Evolutionary conservation across 805 yeast genomes (phyloP).

Genomic region (Saitoella complicata): DNA sequence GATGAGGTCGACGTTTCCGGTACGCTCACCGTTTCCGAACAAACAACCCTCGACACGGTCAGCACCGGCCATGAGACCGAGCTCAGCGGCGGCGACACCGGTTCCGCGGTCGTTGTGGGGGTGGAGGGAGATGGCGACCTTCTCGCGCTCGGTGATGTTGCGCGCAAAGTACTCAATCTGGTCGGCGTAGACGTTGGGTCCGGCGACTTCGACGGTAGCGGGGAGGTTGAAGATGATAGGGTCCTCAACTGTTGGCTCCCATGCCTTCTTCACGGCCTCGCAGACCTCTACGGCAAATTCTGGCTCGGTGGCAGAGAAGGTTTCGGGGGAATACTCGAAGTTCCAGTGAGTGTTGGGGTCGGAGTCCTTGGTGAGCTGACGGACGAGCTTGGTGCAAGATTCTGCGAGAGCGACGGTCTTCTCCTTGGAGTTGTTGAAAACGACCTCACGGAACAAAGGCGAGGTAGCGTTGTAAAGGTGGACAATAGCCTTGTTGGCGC

Average conservation of each 20-base stretch:
- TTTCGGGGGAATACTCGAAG: slow-evolving; percentile 68
- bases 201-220: slow-evolving; percentile 69
- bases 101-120: slow-evolving; percentile 80
- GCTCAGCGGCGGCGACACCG: slow-evolving; percentile 77
- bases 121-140: slow-evolving; percentile 58
- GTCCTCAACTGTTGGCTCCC: slow-evolving; percentile 48
- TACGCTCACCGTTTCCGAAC: slow-evolving; percentile 76
- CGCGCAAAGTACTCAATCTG: slow-evolving; percentile 62
- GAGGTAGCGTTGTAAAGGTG: slow-evolving; percentile 67
- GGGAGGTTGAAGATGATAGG: slow-evolving; percentile 72
- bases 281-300: slow-evolving; percentile 50
- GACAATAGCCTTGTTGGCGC: slow-evolving; percentile 60
- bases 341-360: slow-evolving; percentile 49
- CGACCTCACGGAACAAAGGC: slow-evolving; percentile 55
- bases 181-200: slow-evolving; percentile 73
- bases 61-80: slow-evolving; percentile 73
- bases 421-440: slow-evolving; percentile 42
- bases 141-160: slow-evolving; percentile 47
- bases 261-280: slow-evolving; percentile 58
- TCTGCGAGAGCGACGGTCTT: slow-evolving; percentile 45
- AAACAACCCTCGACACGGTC: slow-evolving; percentile 76
- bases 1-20: slow-evolving; percentile 72
- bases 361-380: slow-evolving; percentile 54
- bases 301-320: slow-evolving; percentile 53
- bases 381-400: slow-evolving; percentile 43